Percentiles rank a stretch among this genome's conserved stretches.
Conservation (phyloP, 352 stramenopile genomes). For the Phytophthora uliginosa region DNA sequence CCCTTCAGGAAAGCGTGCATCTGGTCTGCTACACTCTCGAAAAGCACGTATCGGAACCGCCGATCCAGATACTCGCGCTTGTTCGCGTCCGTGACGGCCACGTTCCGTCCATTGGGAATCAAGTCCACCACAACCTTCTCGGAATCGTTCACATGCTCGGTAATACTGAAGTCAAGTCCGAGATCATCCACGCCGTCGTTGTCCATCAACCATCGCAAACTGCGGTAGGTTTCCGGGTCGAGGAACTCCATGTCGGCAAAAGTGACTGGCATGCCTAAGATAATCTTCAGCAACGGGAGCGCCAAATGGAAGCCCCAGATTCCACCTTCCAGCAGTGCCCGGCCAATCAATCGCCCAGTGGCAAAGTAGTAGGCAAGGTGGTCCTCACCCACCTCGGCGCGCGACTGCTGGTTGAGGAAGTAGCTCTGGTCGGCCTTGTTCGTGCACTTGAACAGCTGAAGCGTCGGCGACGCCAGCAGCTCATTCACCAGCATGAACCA, state of each 20-base stretch:
- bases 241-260: slow-evolving; percentile 94
- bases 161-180: slow-evolving; percentile 71
- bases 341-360: slow-evolving; percentile 68
- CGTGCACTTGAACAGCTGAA: slow-evolving; percentile 64
- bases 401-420: slow-evolving; percentile 72
- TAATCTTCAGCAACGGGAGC: slow-evolving; percentile 97
- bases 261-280: slow-evolving; percentile 96
- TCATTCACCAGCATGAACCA: slow-evolving; percentile 92
- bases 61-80: slow-evolving; percentile 94
- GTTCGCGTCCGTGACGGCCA: slow-evolving; percentile 96
- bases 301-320: slow-evolving; percentile 95
- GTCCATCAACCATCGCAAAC: slow-evolving; percentile 62
- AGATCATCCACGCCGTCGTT: slow-evolving; percentile 64
- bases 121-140: slow-evolving; percentile 57
- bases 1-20: slow-evolving; percentile 88
- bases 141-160: slow-evolving; percentile 38
- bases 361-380: slow-evolving; percentile 74
- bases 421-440: slow-evolving; percentile 73
- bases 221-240: slow-evolving; percentile 66
- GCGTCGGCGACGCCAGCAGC: slow-evolving; percentile 50
- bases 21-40: slow-evolving; percentile 66
- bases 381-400: slow-evolving; percentile 57
- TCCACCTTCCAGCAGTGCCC: slow-evolving; percentile 87
- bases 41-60: slow-evolving; percentile 72
- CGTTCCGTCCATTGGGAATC: slow-evolving; percentile 53